Evolutionary conservation across 2,329 filamentous ascomycete genomes (phyloP).

Genomic region (Diaporthe batatas): DNA sequence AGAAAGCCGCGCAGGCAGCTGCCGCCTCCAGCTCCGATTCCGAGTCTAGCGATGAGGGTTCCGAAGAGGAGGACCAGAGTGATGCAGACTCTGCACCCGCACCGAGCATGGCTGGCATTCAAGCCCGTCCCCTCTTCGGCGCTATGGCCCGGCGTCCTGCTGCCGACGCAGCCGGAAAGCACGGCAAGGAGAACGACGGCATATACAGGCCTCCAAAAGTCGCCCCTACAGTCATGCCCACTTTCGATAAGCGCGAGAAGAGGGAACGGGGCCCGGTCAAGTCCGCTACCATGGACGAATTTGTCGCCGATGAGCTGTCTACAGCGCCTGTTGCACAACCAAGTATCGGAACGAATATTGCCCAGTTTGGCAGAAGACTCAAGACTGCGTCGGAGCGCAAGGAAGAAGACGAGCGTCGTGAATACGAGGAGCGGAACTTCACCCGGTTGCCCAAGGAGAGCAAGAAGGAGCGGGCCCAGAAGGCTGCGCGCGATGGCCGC

Average conservation of each 20-base stretch:
- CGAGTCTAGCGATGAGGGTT: conserved; percentile 51
- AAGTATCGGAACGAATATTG: conserved; percentile 91
- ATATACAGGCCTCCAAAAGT: conserved; percentile 92
- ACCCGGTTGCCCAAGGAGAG: conserved; percentile 85
- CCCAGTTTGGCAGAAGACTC: conserved; percentile 80
- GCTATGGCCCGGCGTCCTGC: conserved; percentile 54
- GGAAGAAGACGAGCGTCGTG: conserved; percentile 81
- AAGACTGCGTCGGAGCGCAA: conserved; percentile 83
- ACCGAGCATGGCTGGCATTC: conserved; percentile 47
- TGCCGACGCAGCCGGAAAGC: conserved; percentile 48
- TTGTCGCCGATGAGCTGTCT: conserved; percentile 87
- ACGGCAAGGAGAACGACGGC: conserved; percentile 67
- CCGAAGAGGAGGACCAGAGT: conserved; percentile 52
- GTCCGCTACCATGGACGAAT: conserved; percentile 92
- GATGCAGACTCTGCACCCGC: conserved; percentile 49
- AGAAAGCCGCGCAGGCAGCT: conserved; percentile 53
- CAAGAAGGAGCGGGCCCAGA: conserved; percentile 86
- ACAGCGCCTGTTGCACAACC: conserved; percentile 85
- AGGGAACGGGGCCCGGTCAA: conserved; percentile 73
- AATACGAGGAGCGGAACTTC: conserved; percentile 95
- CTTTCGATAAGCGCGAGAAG: conserved; percentile 73
- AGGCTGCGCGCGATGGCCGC: conserved; percentile 64
- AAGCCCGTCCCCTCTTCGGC: conserved; percentile 53
- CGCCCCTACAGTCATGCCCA: conserved; percentile 86
- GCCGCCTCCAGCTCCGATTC: conserved; percentile 52